Evolutionary conservation across 2,329 filamentous ascomycete species (phyloP), one percentile per base, ranked within the genome.

Genomic region (Cyanodermella asteris): DNA sequence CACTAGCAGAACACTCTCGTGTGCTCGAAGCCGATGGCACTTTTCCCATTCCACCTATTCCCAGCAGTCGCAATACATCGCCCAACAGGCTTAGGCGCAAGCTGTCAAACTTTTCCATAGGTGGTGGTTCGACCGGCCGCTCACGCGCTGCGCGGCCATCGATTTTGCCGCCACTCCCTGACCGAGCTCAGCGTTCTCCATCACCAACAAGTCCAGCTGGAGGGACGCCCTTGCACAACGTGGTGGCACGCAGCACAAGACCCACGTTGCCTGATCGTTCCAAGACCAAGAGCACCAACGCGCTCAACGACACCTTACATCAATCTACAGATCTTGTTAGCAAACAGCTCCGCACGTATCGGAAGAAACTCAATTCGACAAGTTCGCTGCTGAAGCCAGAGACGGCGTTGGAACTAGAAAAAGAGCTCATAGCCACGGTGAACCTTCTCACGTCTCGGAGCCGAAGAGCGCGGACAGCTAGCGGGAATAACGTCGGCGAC

Each of bases 1-100:
- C 94, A 39, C 54, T 94, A 20, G 75, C 80, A 6, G 77, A 63
- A 33, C 51, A 56, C 26, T 51, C 21, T 13, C 24, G 30, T 8
- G 29, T 31, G 11, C 27, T 21, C 17, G 16, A 22, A 11, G 21
- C 17, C 12, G 29, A 32, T 15, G 22, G 46, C n/a, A 42, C 44
- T 10, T 52, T 49, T 4, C 46, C 51, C 28, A 20, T 11, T 40
- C 38, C 30, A 8, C 7, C 23, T 6, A 21, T 14, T 7, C 16
- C 20, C 7, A 17, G 16, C 13, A 15, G 16, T 5, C 22, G 15
- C 19, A 28, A 39, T 43, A 20, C 43, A 44, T 22, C 45, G 47
- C 5, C 55, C 11, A 25, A n/a, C n/a, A n/a, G n/a, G n/a, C n/a
- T n/a, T n/a, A n/a, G n/a, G n/a, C n/a, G n/a, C n/a, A n/a, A n/a